phyloP scores from a whole-genome alignment of 2,329 filamentous ascomycete genomes.

The Colletotrichum agaves region DNA sequence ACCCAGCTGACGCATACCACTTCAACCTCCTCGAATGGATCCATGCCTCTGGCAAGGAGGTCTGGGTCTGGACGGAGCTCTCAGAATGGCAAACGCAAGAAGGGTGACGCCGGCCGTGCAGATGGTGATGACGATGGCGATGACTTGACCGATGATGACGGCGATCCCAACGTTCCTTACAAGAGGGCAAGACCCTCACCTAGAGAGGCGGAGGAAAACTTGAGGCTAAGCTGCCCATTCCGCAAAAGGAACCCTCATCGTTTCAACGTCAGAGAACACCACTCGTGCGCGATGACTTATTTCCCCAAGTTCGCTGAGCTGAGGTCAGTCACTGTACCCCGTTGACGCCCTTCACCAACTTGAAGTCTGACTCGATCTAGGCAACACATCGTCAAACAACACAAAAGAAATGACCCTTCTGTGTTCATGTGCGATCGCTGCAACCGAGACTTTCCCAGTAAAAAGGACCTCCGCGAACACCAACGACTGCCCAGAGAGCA shows the following conservation, averaged over 20 bases:
- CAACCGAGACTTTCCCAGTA: conserved; percentile 50
- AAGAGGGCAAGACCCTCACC: conserved; percentile 48
- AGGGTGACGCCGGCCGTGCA: conserved; percentile 39
- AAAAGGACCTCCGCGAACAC: conserved; percentile 53
- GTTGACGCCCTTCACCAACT: neutral
- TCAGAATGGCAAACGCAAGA: conserved; percentile 49
- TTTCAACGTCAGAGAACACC: conserved; percentile 58
- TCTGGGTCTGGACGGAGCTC: conserved; percentile 25
- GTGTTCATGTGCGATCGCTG: conserved; percentile 54
- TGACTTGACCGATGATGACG: conserved; percentile 47
- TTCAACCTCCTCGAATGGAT: conserved; percentile 45
- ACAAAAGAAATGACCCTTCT: conserved; percentile 53
- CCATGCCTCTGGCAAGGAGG: neutral
- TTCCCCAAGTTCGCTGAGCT: conserved; percentile 55
- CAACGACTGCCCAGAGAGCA: conserved; percentile 52
- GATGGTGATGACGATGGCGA: conserved; percentile 47
- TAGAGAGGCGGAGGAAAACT: conserved; percentile 49
- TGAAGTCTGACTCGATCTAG: conserved; percentile 38
- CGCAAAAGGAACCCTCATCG: conserved; percentile 56
- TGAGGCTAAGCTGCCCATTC: conserved; percentile 56
- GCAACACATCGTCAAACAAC: conserved; percentile 56
- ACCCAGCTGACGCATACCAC: conserved; percentile 45
- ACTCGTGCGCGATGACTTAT: conserved; percentile 56
- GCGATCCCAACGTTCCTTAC: conserved; percentile 43
- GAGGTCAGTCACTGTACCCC: conserved; percentile 43